These are phyloP conservation scores for Cardiosporidium cionae DNA, from an alignment of 169 alveolate genomes.

Conservation along the genomic window DNA sequence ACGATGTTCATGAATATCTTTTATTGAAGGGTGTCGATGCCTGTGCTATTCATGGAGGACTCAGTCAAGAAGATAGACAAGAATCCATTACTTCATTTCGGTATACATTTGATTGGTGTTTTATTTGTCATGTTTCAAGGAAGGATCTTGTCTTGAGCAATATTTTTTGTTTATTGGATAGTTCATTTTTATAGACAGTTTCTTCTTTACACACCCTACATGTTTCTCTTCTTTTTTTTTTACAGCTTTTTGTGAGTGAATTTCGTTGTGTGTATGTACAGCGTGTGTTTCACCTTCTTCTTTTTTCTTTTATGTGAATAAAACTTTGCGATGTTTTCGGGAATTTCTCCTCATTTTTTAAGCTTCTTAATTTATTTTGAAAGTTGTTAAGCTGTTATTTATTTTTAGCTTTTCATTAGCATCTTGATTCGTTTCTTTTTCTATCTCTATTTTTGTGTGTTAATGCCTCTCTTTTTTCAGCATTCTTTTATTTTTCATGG, in stretches of 20 bases:
- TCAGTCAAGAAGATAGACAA: slow-evolving; percentile 75
- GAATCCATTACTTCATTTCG: slow-evolving; percentile 66
- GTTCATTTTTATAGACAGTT: no score
- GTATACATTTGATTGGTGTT: slow-evolving; percentile 6
- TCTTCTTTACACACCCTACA: background rate
- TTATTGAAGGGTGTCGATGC: slow-evolving; percentile 77
- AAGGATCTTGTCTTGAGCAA: background rate
- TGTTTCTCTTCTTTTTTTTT: background rate
- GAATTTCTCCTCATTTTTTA: background rate
- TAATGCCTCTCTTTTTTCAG: background rate
- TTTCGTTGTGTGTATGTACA: background rate
- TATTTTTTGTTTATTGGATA: background rate
- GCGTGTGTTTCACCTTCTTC: background rate
- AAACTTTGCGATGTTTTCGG: background rate
- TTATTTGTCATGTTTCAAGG: background rate
- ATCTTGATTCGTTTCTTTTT: background rate
- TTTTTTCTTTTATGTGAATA: background rate
- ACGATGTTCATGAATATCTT: slow-evolving; percentile 85
- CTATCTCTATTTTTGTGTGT: background rate
- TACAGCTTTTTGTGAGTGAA: background rate
- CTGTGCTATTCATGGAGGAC: slow-evolving; percentile 81
- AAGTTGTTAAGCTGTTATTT: no score
- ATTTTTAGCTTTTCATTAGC: background rate
- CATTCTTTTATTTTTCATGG: background rate
- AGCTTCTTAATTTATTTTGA: no score